Percentiles rank a stretch among this genome's conserved stretches.
phyloP scores from a whole-genome alignment of 2,329 filamentous ascomycete species.

The Talaromyces sp. region DNA sequence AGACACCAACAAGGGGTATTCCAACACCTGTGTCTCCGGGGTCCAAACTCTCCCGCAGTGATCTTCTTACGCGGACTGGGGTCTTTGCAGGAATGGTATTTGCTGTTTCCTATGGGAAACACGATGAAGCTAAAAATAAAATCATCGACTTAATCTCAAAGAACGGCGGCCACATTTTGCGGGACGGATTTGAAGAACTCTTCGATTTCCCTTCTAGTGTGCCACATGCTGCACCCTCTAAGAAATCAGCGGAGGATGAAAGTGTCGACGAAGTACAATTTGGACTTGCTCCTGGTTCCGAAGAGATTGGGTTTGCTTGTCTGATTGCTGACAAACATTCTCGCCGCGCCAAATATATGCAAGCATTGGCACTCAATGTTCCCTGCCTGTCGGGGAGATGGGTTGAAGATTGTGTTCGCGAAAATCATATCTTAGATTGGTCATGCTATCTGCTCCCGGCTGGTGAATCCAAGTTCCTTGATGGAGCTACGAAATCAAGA shows the following conservation, averaged over 20 bases:
- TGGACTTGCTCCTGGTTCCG: conserved; percentile 48
- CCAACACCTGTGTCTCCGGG: conserved; percentile 43
- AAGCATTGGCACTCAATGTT: conserved; percentile 82
- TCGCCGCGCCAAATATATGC: conserved; percentile 85
- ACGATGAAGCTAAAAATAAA: conserved; percentile 50
- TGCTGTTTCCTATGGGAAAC: conserved; percentile 66
- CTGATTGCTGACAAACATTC: conserved; percentile 82
- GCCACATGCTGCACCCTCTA: conserved; percentile 23
- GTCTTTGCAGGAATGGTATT: conserved; percentile 82
- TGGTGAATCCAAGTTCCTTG: conserved; percentile 70
- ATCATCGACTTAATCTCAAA: conserved; percentile 59
- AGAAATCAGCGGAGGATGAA: conserved; percentile 16
- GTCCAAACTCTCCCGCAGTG: conserved; percentile 42
- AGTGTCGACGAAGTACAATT: conserved; percentile 33
- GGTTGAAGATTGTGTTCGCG: conserved; percentile 65
- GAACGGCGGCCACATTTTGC: conserved; percentile 67
- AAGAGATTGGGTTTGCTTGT: conserved; percentile 67
- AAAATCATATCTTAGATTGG: conserved; percentile 63
- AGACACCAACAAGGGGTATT: conserved; percentile 33
- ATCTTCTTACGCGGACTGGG: conserved; percentile 25
- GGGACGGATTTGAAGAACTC: conserved; percentile 72
- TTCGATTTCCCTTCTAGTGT: conserved; percentile 50
- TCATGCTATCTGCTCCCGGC: conserved; percentile 76
- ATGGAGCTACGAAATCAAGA: conserved; percentile 71
- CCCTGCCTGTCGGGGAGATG: conserved; percentile 81